These are phyloP conservation scores for Rhynchospora tenuis DNA, from an alignment of 176 grass and related monocot species.

Conservation along the genomic window DNA sequence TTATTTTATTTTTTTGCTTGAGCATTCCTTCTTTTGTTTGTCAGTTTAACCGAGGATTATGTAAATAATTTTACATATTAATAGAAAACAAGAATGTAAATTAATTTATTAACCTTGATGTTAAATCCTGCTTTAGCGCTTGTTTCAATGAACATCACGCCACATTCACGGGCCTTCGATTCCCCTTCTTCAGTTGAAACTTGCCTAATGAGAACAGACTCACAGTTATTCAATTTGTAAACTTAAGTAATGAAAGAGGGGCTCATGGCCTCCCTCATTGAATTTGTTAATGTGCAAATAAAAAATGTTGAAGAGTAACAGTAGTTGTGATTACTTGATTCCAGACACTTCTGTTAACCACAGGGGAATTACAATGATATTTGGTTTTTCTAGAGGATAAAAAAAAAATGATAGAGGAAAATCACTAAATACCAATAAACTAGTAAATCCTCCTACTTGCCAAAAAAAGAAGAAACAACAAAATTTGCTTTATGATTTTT, in stretches of 20 bases:
- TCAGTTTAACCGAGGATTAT: no score
- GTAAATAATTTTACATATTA: not conserved
- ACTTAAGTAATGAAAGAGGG: no score
- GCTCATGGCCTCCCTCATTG: no score
- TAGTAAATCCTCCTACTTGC: not conserved
- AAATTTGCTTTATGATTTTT: no score
- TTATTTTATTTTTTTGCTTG: no score
- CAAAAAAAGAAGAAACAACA: not conserved
- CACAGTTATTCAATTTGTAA: not conserved
- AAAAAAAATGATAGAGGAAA: not conserved
- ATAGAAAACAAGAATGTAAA: not conserved
- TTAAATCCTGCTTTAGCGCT: slow-evolving; percentile 90
- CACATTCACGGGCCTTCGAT: slow-evolving; percentile 52
- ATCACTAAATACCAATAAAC: not conserved
- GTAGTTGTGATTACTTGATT: not conserved
- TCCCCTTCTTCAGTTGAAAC: slow-evolving; percentile 74
- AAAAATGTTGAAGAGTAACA: not conserved
- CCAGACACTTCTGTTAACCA: not conserved
- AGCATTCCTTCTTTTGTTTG: no score
- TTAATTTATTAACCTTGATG: slow-evolving; percentile 50
- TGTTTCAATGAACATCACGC: slow-evolving; percentile 78
- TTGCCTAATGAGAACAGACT: slow-evolving; percentile 36
- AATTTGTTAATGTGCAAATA: not conserved
- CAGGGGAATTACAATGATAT: not conserved
- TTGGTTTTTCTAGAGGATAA: not conserved